Conservation (phyloP, 1,284 basidiomycete species). For the Cryptococcus sp. region DNA sequence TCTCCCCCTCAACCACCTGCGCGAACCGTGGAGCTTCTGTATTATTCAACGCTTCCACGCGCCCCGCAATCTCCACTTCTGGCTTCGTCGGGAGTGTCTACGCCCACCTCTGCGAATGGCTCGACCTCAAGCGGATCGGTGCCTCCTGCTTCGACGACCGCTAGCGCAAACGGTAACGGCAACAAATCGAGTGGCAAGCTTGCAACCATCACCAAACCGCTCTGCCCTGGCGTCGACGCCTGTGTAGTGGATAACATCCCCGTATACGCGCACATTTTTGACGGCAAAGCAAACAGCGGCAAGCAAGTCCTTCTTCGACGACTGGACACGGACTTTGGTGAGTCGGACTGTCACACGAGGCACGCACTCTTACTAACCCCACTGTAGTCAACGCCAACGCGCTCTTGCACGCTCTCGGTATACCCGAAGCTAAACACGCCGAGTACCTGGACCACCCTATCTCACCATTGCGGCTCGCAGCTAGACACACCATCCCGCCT, state of each 20-base stretch:
- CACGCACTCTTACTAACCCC: neutral
- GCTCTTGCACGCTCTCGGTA: conserved; percentile 40
- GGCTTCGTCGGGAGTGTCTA: too few species aligned
- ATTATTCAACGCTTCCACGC: neutral
- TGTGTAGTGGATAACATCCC: conserved; percentile 50
- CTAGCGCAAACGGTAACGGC: conserved; percentile 3
- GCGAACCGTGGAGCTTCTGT: neutral
- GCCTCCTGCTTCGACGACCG: conserved; percentile 5
- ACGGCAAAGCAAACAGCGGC: conserved; percentile 19
- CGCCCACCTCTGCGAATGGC: neutral
- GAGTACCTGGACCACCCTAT: conserved; percentile 34
- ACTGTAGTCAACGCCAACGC: conserved; percentile 44
- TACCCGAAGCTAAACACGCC: conserved; percentile 27
- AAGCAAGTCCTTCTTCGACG: conserved; percentile 38
- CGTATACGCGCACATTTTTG: conserved; percentile 42
- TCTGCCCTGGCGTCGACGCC: conserved; percentile 45
- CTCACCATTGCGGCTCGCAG: conserved; percentile 22
- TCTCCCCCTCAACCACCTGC: too few species aligned
- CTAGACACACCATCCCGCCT: conserved; percentile 32
- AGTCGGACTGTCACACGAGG: conserved; percentile 3
- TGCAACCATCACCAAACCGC: conserved; percentile 32
- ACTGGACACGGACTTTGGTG: conserved; percentile 48
- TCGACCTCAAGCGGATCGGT: neutral
- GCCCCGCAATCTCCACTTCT: too few species aligned
- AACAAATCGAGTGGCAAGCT: conserved; percentile 17